Base-by-base conservation (phyloP, 78 protist species). In the slime mould (Dictyostelium discoideum) region DNA sequence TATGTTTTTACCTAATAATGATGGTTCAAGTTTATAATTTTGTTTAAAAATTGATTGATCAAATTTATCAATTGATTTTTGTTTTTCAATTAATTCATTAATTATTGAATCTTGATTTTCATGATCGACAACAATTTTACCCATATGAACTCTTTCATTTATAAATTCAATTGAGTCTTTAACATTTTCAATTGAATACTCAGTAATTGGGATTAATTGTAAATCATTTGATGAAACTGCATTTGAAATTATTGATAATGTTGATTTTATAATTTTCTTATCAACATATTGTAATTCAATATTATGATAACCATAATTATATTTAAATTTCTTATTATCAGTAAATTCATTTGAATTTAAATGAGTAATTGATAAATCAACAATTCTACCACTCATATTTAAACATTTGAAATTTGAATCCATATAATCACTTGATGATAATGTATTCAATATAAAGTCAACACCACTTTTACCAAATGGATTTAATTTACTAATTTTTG, bases 371-470 rank as follows among this genome's bases (percentile, higher is more conserved):
- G 69, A 40, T 5, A 85, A 16, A 72, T 85, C 90, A 9, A 44
- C 44, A 10, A 85, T 42, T 85, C 73, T 85, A 24, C 90, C 90
- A 42, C 5, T 9, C 9, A 14, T 20, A 11, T 79, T 8, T 13
- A 85, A 16, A 16, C 29, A 14, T 46, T 73, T 22, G 26, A 85
- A 85, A 26, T 85, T 85, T 4, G 57, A 16, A 69, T 39, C 26
- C 90, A 85, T 72, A 39, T 32, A 73, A 2, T 67, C 65, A 26
- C 54, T 16, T 7, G 11, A 7, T 3, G 65, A n/a, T 7, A 85
- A 16, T 20, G 90, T 72, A 85, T 85, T 85, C n/a, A 85, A 8
- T 8, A 85, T 44, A 9, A 46, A 40, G 48, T 85, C 67, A 29
- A 85, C 73, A 44, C 82, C 83, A 18, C 44, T 67, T 22, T 18